Conservation (phyloP, 768 basidiomycete species). For the Arthromyces matolae region DNA sequence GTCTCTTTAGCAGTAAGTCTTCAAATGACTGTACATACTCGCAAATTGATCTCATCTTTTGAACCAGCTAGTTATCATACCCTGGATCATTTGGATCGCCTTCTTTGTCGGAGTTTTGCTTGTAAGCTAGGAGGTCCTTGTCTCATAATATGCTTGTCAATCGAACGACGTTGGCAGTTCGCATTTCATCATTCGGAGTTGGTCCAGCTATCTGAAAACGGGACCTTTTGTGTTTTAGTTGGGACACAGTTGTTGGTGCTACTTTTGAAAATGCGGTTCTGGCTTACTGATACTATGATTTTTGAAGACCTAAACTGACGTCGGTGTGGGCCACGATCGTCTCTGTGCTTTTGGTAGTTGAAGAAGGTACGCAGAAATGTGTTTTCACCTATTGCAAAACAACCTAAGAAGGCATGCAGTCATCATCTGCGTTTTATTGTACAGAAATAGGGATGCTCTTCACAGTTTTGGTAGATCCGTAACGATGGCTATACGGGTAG, state of each 20-base stretch:
- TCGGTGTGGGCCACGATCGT: constrained; percentile 22
- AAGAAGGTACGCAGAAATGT: constrained; percentile 22
- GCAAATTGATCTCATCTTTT: no score
- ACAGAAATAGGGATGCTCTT: constrained; percentile 22
- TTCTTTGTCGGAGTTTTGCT: constrained; percentile 22
- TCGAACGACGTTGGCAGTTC: no score
- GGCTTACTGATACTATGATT: not conserved
- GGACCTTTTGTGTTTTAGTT: constrained; percentile 27
- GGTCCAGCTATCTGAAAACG: constrained; percentile 23
- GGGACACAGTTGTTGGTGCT: constrained; percentile 21
- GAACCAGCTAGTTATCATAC: constrained; percentile 25
- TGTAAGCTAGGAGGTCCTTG: constrained; percentile 12
- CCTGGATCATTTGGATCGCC: constrained; percentile 28
- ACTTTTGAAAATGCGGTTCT: not conserved
- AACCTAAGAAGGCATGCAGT: no score
- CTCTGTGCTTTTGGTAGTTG: constrained; percentile 18
- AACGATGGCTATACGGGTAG: constrained; percentile 27
- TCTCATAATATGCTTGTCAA: not conserved
- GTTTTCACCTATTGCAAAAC: not conserved
- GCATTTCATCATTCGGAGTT: constrained; percentile 19
- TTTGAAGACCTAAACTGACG: constrained; percentile 24
- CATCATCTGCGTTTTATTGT: constrained; percentile 22
- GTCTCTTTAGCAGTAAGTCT: constrained; percentile 16
- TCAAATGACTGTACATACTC: no score
- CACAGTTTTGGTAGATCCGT: constrained; percentile 23